Conservation (phyloP, 2,329 filamentous ascomycete species). For the Fusarium sp. region DNA sequence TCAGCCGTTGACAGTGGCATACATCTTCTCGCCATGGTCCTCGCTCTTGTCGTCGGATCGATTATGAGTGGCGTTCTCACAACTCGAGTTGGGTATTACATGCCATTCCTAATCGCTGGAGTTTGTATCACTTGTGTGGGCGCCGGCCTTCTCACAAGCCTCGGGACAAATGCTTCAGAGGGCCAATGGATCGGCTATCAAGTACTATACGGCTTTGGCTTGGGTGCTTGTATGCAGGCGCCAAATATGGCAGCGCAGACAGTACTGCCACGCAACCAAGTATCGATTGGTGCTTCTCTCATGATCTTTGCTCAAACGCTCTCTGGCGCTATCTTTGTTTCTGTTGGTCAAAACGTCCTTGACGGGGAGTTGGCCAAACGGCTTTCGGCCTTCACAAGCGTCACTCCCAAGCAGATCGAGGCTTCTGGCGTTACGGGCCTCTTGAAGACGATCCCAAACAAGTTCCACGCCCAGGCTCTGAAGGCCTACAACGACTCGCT, state of each 20-base stretch:
- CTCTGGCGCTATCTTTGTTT: conserved; percentile 65
- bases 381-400: conserved; percentile 11
- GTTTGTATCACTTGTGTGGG: conserved; percentile 54
- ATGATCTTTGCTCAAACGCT: conserved; percentile 63
- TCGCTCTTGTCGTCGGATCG: conserved; percentile 49
- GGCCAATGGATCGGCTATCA: conserved; percentile 52
- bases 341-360: conserved; percentile 67
- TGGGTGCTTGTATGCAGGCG: conserved; percentile 62
- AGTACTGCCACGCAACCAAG: conserved; percentile 58
- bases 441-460: conserved; percentile 8
- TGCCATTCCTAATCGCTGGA: conserved; percentile 56
- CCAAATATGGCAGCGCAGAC: conserved; percentile 63
- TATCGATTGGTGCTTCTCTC: conserved; percentile 63
- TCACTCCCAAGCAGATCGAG: conserved; percentile 28
- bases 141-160: conserved; percentile 60
- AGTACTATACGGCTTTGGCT: conserved; percentile 59
- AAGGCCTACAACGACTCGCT: conserved; percentile 70
- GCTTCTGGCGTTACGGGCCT: conserved; percentile 18
- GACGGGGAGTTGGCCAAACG: conserved; percentile 58
- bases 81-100: conserved; percentile 59
- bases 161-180: conserved; percentile 39
- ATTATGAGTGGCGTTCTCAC: conserved; percentile 50
- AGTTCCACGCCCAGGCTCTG: conserved; percentile 27
- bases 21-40: conserved; percentile 49
- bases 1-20: conserved; percentile 51